Evolutionary conservation across 2,329 filamentous ascomycete genomes (phyloP).

Genomic region (Niveomyces coronatus): DNA sequence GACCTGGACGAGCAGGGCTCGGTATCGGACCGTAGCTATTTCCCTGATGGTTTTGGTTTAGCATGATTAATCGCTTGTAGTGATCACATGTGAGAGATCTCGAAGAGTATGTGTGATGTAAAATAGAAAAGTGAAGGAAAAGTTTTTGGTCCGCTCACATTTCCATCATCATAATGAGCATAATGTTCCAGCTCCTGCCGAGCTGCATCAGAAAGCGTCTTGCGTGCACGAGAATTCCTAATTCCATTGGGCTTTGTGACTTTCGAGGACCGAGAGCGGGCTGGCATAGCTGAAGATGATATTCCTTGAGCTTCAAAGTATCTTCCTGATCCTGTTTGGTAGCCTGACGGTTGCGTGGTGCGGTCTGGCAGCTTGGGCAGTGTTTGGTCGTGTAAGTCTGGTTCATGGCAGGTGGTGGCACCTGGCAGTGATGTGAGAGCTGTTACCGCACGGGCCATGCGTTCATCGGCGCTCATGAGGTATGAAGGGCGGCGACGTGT

Average conservation of each 20-base stretch:
- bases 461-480: too few species aligned
- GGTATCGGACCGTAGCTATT: conserved; percentile 11
- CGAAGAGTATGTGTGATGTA: too few species aligned
- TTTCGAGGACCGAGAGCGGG: conserved; percentile 1
- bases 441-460: conserved; percentile 7
- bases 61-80: not conserved
- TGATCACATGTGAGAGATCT: too few species aligned
- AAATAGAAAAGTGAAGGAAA: not conserved
- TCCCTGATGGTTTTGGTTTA: conserved; percentile 3
- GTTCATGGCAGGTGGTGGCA: conserved; percentile 16
- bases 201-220: conserved; percentile 15
- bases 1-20: not conserved
- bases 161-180: conserved; percentile 9
- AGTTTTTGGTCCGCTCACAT: not conserved
- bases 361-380: not conserved
- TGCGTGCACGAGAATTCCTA: conserved; percentile 2
- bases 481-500: too few species aligned
- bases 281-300: conserved; percentile 2
- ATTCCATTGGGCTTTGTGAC: conserved; percentile 5
- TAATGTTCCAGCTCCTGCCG: conserved; percentile 24
- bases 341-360: conserved; percentile 11
- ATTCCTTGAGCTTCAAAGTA: too few species aligned
- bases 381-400: conserved; percentile 10
- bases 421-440: conserved; percentile 11
- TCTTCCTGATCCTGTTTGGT: not conserved